Evolutionary conservation across 1,284 basidiomycete species (phyloP).

Genomic region (Moesziomyces parantarcticus): DNA sequence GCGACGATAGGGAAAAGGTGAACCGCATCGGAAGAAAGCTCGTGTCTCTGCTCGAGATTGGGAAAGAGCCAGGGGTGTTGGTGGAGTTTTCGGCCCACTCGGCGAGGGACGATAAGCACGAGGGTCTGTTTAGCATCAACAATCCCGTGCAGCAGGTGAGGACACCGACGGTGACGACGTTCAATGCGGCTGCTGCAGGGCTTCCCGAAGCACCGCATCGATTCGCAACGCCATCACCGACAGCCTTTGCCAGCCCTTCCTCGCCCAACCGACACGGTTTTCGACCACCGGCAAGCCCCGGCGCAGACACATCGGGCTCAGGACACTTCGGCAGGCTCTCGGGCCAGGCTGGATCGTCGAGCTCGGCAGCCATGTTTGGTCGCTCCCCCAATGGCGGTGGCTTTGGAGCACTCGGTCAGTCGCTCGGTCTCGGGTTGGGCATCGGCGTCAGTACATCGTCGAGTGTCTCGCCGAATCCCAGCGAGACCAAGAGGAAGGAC

Average conservation of each 20-base stretch:
- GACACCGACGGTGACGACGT: conserved; percentile 14
- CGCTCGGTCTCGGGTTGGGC: conserved; percentile 19
- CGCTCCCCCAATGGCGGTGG: conserved; percentile 2
- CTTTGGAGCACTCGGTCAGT: conserved; percentile 25
- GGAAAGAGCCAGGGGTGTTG: conserved; percentile 31
- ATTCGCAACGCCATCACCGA: neutral
- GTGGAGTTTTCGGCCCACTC: conserved; percentile 47
- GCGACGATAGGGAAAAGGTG: conserved; percentile 82
- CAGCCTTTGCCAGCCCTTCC: neutral
- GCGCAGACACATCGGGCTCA: neutral
- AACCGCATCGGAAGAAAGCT: conserved; percentile 82
- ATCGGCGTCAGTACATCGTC: neutral
- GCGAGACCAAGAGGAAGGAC: conserved; percentile 3
- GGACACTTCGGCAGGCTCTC: conserved; percentile 8
- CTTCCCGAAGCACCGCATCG: neutral
- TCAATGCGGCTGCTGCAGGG: neutral
- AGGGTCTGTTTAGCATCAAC: conserved; percentile 13
- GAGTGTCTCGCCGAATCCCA: conserved; percentile 9
- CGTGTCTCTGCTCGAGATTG: conserved; percentile 35
- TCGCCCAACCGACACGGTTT: conserved; percentile 14
- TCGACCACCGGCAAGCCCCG: conserved; percentile 5
- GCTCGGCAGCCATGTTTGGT: neutral
- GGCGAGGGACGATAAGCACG: conserved; percentile 4
- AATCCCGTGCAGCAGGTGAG: conserved; percentile 20
- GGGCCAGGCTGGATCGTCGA: conserved; percentile 4